These are phyloP conservation scores for Dalbergia cochinchinensis DNA, from an alignment of 306 rosid genomes.

Conservation along the genomic window DNA sequence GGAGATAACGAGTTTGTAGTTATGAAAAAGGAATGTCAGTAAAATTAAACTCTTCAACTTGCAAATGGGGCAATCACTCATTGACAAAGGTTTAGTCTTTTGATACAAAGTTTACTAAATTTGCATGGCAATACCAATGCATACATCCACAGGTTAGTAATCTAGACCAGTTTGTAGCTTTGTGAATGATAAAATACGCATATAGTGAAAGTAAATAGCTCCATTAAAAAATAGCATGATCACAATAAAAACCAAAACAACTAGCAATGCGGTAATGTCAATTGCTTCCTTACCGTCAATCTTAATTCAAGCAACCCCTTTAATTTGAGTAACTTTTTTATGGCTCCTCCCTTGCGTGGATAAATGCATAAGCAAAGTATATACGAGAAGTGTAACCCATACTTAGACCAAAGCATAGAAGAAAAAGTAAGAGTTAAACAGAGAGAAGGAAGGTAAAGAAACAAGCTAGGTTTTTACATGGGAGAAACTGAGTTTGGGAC, in stretches of 20 bases:
- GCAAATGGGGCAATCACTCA: neutral
- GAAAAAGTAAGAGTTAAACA: neutral
- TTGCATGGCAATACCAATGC: neutral
- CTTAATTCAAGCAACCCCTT: neutral
- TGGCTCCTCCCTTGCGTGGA: neutral
- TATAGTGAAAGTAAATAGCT: neutral
- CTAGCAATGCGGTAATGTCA: neutral
- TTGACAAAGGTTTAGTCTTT: neutral
- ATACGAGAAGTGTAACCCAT: neutral
- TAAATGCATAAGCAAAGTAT: neutral
- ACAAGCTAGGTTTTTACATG: neutral
- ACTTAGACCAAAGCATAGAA: neutral
- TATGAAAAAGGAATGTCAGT: no score
- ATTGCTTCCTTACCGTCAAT: neutral
- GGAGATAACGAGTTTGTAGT: neutral
- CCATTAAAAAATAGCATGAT: neutral
- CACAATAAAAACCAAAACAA: neutral
- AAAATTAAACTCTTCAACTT: neutral
- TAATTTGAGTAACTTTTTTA: slow-evolving; percentile 2
- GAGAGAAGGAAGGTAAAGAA: neutral
- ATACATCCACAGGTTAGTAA: neutral
- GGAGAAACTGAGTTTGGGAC: no score
- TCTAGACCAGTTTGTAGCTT: neutral
- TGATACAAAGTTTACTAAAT: slow-evolving; percentile 1
- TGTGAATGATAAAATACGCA: neutral